phyloP scores from a whole-genome alignment of 2,329 filamentous ascomycete genomes.

The Aspergillus sp. region DNA sequence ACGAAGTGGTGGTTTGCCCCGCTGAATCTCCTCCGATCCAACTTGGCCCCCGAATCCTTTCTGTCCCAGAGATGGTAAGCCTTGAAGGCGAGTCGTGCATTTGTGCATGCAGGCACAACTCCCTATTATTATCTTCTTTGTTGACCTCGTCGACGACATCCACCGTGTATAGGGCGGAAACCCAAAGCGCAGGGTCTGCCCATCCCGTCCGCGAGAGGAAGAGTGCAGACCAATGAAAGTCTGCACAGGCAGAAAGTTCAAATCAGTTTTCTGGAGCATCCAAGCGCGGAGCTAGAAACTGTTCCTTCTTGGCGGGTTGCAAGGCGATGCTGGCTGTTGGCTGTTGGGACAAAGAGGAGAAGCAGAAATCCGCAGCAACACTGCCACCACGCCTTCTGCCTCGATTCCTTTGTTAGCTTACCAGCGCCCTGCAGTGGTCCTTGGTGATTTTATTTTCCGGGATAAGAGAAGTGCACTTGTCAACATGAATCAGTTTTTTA shows the following conservation, averaged over 20 bases:
- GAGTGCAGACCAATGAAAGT: background rate
- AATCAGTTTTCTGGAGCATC: background rate
- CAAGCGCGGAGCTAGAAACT: background rate
- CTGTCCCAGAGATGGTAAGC: too few species aligned
- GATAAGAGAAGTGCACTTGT: background rate
- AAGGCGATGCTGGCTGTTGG: background rate
- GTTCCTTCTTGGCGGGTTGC: background rate
- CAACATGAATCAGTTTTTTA: background rate
- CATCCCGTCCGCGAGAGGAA: background rate
- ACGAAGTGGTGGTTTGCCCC: constrained; percentile 7
- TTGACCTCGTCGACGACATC: background rate
- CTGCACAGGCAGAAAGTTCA: background rate
- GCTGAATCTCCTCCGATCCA: background rate
- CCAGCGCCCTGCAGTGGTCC: constrained; percentile 1
- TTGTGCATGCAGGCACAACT: background rate
- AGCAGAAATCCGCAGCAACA: constrained; percentile 4
- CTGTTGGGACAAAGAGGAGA: constrained; percentile 1
- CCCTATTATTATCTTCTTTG: background rate
- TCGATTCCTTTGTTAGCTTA: constrained; percentile 2
- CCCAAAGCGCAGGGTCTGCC: background rate
- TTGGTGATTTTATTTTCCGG: background rate
- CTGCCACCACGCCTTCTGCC: constrained; percentile 1
- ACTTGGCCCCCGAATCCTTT: constrained; percentile 10
- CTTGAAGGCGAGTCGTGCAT: too few species aligned
- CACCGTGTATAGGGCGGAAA: background rate